A percentile compares a stretch with the other conserved stretches of the same genome.
Evolutionary conservation across 768 basidiomycete species (phyloP).

Genomic region (Rhizopogon vulgaris): DNA sequence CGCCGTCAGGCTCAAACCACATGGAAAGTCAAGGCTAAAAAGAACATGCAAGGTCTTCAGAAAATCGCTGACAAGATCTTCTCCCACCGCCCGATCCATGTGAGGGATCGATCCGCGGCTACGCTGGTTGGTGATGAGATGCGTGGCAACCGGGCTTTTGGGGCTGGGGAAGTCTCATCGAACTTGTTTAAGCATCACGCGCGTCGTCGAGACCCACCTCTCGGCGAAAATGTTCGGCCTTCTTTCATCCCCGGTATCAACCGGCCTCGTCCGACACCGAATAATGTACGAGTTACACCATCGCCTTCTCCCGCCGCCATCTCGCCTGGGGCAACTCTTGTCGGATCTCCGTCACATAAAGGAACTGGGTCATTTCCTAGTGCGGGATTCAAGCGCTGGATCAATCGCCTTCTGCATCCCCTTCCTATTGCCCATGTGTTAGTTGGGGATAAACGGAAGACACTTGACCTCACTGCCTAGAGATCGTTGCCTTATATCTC

Average conservation of each 20-base stretch:
- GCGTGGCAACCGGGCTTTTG: neutral
- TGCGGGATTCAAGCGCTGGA: slow-evolving; percentile 2
- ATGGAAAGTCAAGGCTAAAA: neutral
- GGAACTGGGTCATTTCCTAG: neutral
- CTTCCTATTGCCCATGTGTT: slow-evolving; percentile 1
- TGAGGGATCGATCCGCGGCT: no score
- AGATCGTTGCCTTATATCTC: neutral
- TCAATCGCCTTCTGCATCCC: slow-evolving; percentile 3
- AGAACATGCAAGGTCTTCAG: neutral
- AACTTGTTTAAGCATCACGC: neutral
- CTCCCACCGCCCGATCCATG: neutral
- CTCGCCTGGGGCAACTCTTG: slow-evolving; percentile 1
- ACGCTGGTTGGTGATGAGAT: neutral
- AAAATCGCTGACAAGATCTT: neutral
- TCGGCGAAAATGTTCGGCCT: neutral
- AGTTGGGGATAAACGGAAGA: slow-evolving; percentile 2
- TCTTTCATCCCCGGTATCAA: neutral
- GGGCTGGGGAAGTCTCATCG: neutral
- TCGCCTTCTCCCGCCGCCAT: neutral
- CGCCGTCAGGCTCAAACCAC: neutral
- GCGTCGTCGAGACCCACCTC: neutral
- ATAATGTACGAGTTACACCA: neutral
- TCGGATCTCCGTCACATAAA: slow-evolving; percentile 1
- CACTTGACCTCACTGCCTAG: slow-evolving; percentile 1
- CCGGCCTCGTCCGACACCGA: neutral